Percentiles rank a stretch among this genome's conserved stretches.
Evolutionary conservation across 2,329 filamentous ascomycete species (phyloP).

Genomic region (Colletotrichum siamense): DNA sequence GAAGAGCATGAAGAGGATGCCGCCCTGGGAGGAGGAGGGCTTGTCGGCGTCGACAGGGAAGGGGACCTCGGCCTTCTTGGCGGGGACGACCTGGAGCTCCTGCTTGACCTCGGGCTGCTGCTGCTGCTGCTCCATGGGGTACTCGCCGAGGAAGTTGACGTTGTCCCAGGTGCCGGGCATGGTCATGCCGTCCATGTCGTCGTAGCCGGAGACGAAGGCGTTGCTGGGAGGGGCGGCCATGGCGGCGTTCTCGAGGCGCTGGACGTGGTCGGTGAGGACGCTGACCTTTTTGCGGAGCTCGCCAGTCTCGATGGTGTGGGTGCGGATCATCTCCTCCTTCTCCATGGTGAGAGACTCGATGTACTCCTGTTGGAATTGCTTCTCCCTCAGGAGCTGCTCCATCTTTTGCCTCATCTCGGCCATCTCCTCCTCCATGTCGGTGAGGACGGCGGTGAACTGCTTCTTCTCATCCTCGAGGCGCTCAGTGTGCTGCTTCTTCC

Average conservation of each 20-base stretch:
- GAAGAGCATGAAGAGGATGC: constrained; percentile 92
- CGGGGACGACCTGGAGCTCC: constrained; percentile 58
- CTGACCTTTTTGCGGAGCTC: constrained; percentile 92
- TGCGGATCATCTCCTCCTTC: constrained; percentile 89
- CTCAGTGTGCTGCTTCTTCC: constrained; percentile 98
- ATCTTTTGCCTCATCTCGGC: constrained; percentile 70
- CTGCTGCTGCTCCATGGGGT: constrained; percentile 55
- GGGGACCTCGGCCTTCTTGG: constrained; percentile 58
- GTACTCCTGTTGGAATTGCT: constrained; percentile 76
- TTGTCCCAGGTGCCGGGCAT: constrained; percentile 86
- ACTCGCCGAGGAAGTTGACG: constrained; percentile 78
- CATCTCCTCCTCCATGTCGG: constrained; percentile 79
- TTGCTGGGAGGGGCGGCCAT: constrained; percentile 51
- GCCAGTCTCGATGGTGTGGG: constrained; percentile 87
- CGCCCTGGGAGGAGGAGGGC: constrained; percentile 72
- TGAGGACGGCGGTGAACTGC: constrained; percentile 78
- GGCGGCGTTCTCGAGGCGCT: constrained; percentile 71
- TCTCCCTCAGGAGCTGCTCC: constrained; percentile 74
- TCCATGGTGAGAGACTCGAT: constrained; percentile 81
- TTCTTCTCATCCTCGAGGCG: constrained; percentile 97
- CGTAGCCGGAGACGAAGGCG: constrained; percentile 73
- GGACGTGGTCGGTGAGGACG: constrained; percentile 76
- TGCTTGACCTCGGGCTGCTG: constrained; percentile 59
- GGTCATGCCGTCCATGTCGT: constrained; percentile 82
- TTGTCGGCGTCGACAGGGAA: constrained; percentile 61